These are phyloP conservation scores for Cucumis cinereus DNA, from an alignment of 306 rosid genomes.

Conservation along the genomic window DNA sequence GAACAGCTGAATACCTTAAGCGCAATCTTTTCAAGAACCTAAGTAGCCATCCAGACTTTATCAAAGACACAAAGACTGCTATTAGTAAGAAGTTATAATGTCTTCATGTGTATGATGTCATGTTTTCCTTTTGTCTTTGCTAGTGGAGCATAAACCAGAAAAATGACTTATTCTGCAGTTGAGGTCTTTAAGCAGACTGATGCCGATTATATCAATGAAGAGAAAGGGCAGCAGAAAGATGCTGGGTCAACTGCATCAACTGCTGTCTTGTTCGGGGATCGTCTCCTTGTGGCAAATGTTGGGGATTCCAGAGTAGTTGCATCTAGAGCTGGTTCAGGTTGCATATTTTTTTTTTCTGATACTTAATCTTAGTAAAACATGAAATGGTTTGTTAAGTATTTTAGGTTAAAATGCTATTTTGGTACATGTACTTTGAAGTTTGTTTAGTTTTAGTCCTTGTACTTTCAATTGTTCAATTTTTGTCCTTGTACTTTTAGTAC, in stretches of 20 bases:
- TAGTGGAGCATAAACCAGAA: background rate
- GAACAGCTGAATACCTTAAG: conserved; percentile 77
- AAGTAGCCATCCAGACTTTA: conserved; percentile 62
- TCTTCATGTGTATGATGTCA: background rate
- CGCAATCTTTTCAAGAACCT: conserved; percentile 64
- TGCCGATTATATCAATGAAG: conserved; percentile 67
- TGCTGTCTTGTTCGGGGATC: conserved; percentile 67
- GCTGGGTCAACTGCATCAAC: conserved; percentile 93
- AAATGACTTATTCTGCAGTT: conserved; percentile 31
- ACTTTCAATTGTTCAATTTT: no score
- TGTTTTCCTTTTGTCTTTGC: background rate
- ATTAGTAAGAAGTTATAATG: conserved; percentile 35
- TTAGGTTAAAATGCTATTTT: no score
- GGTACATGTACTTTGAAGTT: no score
- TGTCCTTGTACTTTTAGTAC: no score
- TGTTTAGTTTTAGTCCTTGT: no score
- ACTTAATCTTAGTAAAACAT: background rate
- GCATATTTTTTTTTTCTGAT: conserved; percentile 14
- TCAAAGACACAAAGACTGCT: conserved; percentile 69
- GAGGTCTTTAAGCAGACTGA: conserved; percentile 80
- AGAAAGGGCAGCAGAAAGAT: conserved; percentile 61
- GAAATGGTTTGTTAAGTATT: background rate
- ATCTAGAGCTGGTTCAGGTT: conserved; percentile 81
- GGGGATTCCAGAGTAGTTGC: conserved; percentile 96
- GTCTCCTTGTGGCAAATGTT: conserved; percentile 80